phyloP scores from a whole-genome alignment of 805 yeast species.

The Candida oleophila region DNA sequence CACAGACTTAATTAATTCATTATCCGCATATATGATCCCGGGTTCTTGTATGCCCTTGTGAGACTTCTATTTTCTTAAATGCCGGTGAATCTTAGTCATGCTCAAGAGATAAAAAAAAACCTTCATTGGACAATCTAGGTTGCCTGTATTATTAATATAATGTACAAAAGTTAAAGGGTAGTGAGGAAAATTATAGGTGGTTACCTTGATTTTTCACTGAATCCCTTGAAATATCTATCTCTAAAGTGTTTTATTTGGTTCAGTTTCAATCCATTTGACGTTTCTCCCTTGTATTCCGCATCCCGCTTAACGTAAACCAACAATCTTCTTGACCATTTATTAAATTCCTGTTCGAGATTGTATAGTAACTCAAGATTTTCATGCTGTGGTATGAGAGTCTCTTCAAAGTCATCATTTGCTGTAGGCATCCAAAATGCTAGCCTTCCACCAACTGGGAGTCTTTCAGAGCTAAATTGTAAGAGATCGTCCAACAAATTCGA shows the following conservation, averaged over 20 bases:
- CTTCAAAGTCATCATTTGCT: constrained; percentile 79
- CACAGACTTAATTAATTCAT: too few species aligned
- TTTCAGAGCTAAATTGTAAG: constrained; percentile 65
- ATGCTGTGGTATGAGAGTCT: constrained; percentile 76
- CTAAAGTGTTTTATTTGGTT: constrained; percentile 59
- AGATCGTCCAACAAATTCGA: constrained; percentile 77
- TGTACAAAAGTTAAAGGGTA: not conserved
- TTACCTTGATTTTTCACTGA: constrained; percentile 34
- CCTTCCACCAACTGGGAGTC: constrained; percentile 75
- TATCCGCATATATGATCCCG: too few species aligned
- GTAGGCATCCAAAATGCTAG: constrained; percentile 98
- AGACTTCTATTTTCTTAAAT: too few species aligned
- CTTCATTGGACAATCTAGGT: too few species aligned
- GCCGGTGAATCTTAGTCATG: too few species aligned
- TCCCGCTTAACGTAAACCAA: constrained; percentile 74
- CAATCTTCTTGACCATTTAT: constrained; percentile 89
- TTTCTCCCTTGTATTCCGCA: constrained; percentile 47
- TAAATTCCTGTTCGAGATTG: constrained; percentile 81
- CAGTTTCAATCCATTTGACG: constrained; percentile 43
- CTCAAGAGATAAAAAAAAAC: too few species aligned
- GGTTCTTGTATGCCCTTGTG: too few species aligned
- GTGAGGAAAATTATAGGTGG: constrained; percentile 15
- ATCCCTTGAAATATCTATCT: constrained; percentile 73
- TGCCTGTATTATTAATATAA: not conserved
- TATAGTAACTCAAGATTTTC: constrained; percentile 65